Percentiles rank a stretch among this genome's conserved stretches.
Conservation (phyloP, 2,329 filamentous ascomycete species). For the Aspergillus caelatus region DNA sequence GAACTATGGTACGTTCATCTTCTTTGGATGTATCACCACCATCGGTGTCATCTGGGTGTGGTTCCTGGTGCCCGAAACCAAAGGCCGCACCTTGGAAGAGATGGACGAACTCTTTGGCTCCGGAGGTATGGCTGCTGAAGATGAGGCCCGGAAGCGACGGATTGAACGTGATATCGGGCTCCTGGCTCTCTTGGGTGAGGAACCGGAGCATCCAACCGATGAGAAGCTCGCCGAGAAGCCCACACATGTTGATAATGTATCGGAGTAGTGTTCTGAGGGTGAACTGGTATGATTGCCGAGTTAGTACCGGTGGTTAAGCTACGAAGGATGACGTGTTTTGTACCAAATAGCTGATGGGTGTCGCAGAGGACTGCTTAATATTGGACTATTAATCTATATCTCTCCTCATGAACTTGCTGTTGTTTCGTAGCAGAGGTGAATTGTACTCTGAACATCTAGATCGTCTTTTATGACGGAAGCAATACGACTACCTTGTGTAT, state of each 20-base stretch:
- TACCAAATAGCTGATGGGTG: neutral
- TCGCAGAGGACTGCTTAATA: neutral
- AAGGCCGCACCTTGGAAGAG: slow-evolving; percentile 41
- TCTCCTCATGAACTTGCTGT: neutral
- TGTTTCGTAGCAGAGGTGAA: neutral
- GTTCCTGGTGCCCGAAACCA: slow-evolving; percentile 40
- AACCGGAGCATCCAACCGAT: slow-evolving; percentile 9
- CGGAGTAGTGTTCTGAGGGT: neutral
- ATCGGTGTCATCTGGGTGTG: slow-evolving; percentile 31
- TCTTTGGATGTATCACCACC: slow-evolving; percentile 60
- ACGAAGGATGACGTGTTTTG: neutral
- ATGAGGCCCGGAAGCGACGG: slow-evolving; percentile 27
- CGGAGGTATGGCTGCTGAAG: slow-evolving; percentile 32
- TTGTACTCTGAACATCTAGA: neutral
- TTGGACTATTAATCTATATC: neutral
- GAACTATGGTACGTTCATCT: slow-evolving; percentile 70
- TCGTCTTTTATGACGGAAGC: too few species aligned
- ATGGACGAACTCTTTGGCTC: slow-evolving; percentile 44
- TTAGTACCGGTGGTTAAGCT: neutral
- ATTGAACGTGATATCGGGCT: slow-evolving; percentile 36
- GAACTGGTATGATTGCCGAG: neutral
- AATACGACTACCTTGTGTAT: too few species aligned
- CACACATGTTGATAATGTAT: slow-evolving; percentile 4
- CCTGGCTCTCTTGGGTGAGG: slow-evolving; percentile 31
- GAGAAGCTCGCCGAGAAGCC: slow-evolving; percentile 16